Percentiles rank a stretch among this genome's conserved stretches.
Conservation (phyloP, 306 rosid genomes). For the Rosa lucieae region DNA sequence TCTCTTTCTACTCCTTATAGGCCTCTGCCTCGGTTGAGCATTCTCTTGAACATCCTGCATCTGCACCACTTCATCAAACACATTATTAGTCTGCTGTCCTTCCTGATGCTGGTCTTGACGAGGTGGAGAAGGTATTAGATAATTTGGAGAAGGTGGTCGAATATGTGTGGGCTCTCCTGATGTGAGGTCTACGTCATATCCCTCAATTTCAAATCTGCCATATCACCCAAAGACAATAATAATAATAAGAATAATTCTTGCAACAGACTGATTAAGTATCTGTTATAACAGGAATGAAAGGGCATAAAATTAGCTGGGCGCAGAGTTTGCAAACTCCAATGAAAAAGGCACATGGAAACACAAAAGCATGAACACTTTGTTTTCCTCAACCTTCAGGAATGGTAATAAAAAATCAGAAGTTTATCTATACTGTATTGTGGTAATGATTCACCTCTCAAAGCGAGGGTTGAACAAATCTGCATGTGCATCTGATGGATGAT, state of each 20-base stretch:
- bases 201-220: constrained; percentile 76
- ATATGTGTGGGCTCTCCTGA: constrained; percentile 47
- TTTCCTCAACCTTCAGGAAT: not conserved
- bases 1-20: constrained; percentile 51
- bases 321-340: not conserved
- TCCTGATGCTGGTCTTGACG: constrained; percentile 38
- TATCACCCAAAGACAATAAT: constrained; percentile 15
- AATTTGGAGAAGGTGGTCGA: constrained; percentile 13
- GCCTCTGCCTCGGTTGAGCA: constrained; percentile 39
- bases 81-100: constrained; percentile 34
- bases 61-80: not conserved
- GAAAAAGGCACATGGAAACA: not conserved
- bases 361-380: not conserved
- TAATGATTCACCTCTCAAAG: constrained; percentile 60
- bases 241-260: constrained; percentile 10
- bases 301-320: not conserved
- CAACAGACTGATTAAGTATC: not conserved
- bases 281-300: not conserved
- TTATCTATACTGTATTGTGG: not conserved
- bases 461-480: constrained; percentile 34
- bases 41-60: constrained; percentile 48
- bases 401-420: not conserved
- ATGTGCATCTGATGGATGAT: constrained; percentile 43
- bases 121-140: constrained; percentile 56
- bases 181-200: constrained; percentile 48